These are phyloP conservation scores for Diplodia intermedia DNA, from an alignment of 2,329 filamentous ascomycete species.

Conservation along the genomic window DNA sequence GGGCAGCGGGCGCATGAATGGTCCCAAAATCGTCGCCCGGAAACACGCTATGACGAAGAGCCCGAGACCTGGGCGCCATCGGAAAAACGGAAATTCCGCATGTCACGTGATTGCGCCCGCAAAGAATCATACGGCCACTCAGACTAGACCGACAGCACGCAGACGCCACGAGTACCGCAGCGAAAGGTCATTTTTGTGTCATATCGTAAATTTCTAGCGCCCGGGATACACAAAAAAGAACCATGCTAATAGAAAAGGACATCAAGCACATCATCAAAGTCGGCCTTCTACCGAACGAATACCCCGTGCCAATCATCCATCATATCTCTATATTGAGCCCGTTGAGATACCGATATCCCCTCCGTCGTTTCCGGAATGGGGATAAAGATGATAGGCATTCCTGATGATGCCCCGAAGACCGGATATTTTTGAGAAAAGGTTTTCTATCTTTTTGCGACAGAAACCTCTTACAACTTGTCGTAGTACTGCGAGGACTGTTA, in stretches of 20 bases:
- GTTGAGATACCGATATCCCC: slow-evolving; percentile 39
- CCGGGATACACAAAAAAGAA: slow-evolving; percentile 36
- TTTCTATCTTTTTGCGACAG: slow-evolving; percentile 53
- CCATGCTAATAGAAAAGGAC: slow-evolving; percentile 35
- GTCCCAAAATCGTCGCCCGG: slow-evolving; percentile 26
- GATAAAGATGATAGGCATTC: slow-evolving; percentile 46
- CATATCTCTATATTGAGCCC: slow-evolving; percentile 45
- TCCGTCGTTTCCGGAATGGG: slow-evolving; percentile 34
- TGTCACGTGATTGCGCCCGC: not conserved
- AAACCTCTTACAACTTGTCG: slow-evolving; percentile 87
- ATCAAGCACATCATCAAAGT: slow-evolving; percentile 33
- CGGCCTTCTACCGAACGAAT: slow-evolving; percentile 31
- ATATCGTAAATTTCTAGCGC: slow-evolving; percentile 36
- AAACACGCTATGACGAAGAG: slow-evolving; percentile 33
- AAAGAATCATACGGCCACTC: not conserved
- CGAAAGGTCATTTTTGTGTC: slow-evolving; percentile 30
- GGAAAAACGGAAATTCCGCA: slow-evolving; percentile 21
- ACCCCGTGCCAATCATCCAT: slow-evolving; percentile 39
- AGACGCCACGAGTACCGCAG: not conserved
- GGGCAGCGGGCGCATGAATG: slow-evolving; percentile 18
- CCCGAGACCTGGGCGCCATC: slow-evolving; percentile 6
- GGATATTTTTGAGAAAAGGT: slow-evolving; percentile 43
- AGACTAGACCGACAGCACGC: not conserved
- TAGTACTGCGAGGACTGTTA: slow-evolving; percentile 74
- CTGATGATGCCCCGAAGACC: slow-evolving; percentile 45